Conservation (phyloP, 495 filamentous ascomycete species). For the Amphirosellinia nigrospora region DNA sequence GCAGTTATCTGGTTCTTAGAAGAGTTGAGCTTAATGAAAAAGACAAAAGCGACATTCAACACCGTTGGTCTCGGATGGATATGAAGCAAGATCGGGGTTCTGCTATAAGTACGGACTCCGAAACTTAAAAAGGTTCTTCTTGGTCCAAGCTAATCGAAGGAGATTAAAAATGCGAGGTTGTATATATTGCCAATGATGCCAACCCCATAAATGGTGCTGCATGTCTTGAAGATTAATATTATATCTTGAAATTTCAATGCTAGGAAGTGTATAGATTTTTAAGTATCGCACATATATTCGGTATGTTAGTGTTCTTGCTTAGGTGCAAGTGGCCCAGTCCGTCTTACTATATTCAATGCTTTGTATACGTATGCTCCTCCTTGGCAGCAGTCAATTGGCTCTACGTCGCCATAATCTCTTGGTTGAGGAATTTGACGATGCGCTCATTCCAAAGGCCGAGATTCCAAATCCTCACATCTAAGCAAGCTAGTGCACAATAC, state of each 20-base stretch:
- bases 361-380: conserved; percentile 15
- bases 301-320: no score
- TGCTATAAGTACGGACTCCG: conserved; percentile 21
- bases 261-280: no score
- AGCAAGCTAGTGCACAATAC: conserved; percentile 8
- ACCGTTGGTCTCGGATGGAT: conserved; percentile 16
- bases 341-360: conserved; percentile 17
- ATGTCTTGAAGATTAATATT: not conserved
- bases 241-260: not conserved
- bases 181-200: not conserved
- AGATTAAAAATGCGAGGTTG: not conserved
- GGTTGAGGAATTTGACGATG: not conserved
- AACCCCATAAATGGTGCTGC: not conserved
- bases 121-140: not conserved
- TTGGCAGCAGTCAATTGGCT: conserved; percentile 19
- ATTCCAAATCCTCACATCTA: conserved; percentile 22
- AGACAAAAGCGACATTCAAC: not conserved
- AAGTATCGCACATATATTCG: conserved; percentile 8
- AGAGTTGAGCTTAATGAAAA: not conserved
- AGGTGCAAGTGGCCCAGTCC: no score
- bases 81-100: conserved; percentile 3
- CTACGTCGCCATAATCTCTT: not conserved
- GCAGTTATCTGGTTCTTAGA: not conserved
- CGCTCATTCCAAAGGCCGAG: not conserved
- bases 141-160: not conserved